Percentiles rank a stretch among this genome's conserved stretches.
These are phyloP conservation scores for Rosa chinensis DNA, from an alignment of 306 rosid species.

Conservation along the genomic window DNA sequence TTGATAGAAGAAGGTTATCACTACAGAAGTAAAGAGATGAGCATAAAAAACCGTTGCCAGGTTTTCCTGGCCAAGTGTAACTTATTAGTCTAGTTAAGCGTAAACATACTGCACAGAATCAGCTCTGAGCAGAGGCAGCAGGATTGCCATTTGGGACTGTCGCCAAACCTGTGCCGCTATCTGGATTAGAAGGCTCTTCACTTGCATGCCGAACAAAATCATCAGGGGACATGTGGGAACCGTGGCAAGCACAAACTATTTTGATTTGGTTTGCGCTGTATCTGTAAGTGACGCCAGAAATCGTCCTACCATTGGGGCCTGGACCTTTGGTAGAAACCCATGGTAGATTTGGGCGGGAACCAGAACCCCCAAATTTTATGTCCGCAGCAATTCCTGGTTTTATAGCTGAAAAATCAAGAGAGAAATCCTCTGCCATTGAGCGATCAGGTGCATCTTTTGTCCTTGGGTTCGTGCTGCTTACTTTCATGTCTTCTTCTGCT, in stretches of 20 bases:
- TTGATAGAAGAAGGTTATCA: conserved; percentile 6
- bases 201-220: conserved; percentile 86
- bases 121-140: conserved; percentile 73
- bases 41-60: conserved; percentile 9
- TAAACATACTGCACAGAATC: conserved; percentile 31
- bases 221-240: conserved; percentile 83
- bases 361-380: conserved; percentile 85
- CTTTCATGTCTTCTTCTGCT: conserved; percentile 68
- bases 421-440: conserved; percentile 47
- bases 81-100: conserved; percentile 23
- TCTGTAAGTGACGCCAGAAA: conserved; percentile 91
- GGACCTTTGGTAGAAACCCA: conserved; percentile 94
- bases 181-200: conserved; percentile 51
- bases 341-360: conserved; percentile 84
- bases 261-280: conserved; percentile 65
- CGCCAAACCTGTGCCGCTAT: conserved; percentile 47
- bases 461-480: conserved; percentile 64
- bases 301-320: conserved; percentile 78
- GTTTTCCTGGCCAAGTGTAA: conserved; percentile 25
- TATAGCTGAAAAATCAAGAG: conserved; percentile 63
- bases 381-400: conserved; percentile 89
- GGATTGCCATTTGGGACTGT: conserved; percentile 62
- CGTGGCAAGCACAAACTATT: conserved; percentile 94
- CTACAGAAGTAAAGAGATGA: conserved; percentile 27
- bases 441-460: conserved; percentile 64